phyloP scores from a whole-genome alignment of 23 red algal genomes.

The Gracilaria domingensis region DNA sequence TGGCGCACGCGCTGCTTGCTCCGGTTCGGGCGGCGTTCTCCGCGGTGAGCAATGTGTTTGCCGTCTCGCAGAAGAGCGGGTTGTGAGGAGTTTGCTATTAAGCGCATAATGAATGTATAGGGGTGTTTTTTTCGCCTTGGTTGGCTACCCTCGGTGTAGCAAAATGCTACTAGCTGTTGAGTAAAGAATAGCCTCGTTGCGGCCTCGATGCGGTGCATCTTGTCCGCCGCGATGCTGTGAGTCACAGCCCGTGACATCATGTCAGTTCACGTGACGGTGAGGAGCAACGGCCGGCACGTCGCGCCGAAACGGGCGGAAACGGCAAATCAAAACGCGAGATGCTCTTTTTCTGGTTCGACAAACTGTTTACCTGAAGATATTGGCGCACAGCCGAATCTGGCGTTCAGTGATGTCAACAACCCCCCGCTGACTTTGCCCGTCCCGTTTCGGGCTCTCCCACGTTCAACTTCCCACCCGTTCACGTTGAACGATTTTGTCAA shows the following conservation, averaged over 20 bases:
- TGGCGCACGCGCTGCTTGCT: slow-evolving; percentile 14
- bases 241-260: no score
- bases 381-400: no score
- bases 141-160: no score
- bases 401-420: no score
- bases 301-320: neutral
- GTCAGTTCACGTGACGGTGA: neutral
- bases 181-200: neutral
- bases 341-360: neutral
- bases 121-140: neutral
- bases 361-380: neutral
- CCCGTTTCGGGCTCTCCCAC: no score
- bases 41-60: neutral
- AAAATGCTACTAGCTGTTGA: no score
- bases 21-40: slow-evolving; percentile 9
- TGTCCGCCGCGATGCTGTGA: no score
- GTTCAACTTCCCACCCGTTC: neutral
- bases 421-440: no score
- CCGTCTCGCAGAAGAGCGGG: neutral
- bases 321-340: neutral
- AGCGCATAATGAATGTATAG: neutral
- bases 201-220: no score
- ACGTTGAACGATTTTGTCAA: neutral
- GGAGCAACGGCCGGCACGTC: neutral
- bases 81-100: neutral